Evolutionary conservation across 2,329 filamentous ascomycete species (phyloP), one percentile per base, ranked within the genome.

Genomic region (Lachnellula cervina): DNA sequence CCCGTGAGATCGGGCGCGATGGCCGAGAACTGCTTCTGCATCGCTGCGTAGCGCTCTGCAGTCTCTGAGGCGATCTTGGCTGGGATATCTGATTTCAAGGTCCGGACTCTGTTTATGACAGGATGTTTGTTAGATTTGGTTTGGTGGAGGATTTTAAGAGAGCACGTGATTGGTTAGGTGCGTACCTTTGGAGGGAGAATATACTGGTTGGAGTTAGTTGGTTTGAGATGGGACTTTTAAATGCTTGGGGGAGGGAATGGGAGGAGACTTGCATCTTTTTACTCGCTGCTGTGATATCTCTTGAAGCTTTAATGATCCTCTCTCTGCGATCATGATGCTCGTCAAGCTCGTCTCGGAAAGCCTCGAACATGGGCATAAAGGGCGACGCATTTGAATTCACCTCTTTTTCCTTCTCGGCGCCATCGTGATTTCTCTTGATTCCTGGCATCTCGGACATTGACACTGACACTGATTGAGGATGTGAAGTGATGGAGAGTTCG

Each of bases 311-410:
- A 68, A 95, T 89, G 64, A 96, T 84, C 52, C 88, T 83, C 75
- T 97, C 92, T 55, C 91, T 82, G 16, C 94, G 86, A 73, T 97
- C 94, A 72, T 99, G 90, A 70, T 97, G 93, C 73, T 94, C 84
- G 68, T 99, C 94, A 28, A 99, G 79, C 73, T 97, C 92, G 66
- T 87, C 80, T 51, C 92, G 87, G 71, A 97, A 96, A 7, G 72
- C 75, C 71, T 90, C 87, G 70, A 99, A 99, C 80, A 97, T 91
- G 62, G 85, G 73, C 59, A 84, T 83, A 68, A 83, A 86, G 14
- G 73, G 74, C 38, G 66, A 68, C 19, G 43, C 37, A 11, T 17
- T 70, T 69, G 43, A 34, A 11, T 17, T 70, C 69, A 49, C 52
- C 14, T 60, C 63, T 7, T 54, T 49, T 43, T 64, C 57, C 52